Evolutionary conservation across 2,329 filamentous ascomycete genomes (phyloP).

Genomic region (Rutstroemia sp.): DNA sequence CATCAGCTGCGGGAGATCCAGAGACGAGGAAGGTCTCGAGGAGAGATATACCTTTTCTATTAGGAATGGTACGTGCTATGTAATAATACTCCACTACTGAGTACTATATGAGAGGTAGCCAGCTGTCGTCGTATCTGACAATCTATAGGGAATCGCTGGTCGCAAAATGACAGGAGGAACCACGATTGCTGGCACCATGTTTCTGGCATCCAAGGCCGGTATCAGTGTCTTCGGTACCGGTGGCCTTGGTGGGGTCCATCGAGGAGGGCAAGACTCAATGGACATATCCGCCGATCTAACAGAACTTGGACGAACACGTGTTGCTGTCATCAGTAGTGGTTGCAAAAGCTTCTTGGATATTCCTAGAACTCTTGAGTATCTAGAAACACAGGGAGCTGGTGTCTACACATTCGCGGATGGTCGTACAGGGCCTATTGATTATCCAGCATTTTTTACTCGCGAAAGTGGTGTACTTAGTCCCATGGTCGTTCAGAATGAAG

Average conservation of each 20-base stretch:
- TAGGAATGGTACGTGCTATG: constrained; percentile 56
- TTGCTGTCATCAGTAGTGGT: constrained; percentile 82
- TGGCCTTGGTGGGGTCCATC: constrained; percentile 88
- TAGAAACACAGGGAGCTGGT: constrained; percentile 66
- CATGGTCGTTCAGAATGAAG: constrained; percentile 63
- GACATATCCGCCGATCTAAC: constrained; percentile 94
- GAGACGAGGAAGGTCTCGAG: constrained; percentile 76
- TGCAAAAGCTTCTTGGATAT: constrained; percentile 97
- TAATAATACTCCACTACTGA: not conserved
- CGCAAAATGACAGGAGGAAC: constrained; percentile 77
- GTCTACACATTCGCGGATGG: constrained; percentile 89
- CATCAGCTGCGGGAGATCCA: constrained; percentile 55
- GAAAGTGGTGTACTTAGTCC: constrained; percentile 81
- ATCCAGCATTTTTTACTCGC: constrained; percentile 87
- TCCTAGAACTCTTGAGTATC: constrained; percentile 72
- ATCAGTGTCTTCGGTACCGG: constrained; percentile 93
- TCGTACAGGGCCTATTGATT: constrained; percentile 63
- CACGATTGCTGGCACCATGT: constrained; percentile 88
- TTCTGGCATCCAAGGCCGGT: constrained; percentile 77
- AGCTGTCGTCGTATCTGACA: constrained; percentile 1
- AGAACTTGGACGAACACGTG: constrained; percentile 81
- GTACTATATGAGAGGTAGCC: not conserved
- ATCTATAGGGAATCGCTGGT: constrained; percentile 51
- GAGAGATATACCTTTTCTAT: constrained; percentile 75
- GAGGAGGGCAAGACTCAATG: constrained; percentile 77